phyloP scores from a whole-genome alignment of 306 rosid species.

The Herpetospermum pedunculosum region DNA sequence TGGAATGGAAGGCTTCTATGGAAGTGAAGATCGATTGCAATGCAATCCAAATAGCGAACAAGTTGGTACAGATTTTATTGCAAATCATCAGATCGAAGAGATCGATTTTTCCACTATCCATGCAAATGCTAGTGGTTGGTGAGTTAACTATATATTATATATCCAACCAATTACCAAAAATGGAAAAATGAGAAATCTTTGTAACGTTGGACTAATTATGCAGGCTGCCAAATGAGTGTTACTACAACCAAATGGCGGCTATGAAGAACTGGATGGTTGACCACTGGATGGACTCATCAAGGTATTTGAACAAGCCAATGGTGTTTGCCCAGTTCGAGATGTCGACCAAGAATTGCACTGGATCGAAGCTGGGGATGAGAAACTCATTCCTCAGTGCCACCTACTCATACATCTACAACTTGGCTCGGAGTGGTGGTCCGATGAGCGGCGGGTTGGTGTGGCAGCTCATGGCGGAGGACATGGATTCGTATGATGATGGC shows the following conservation, averaged over 20 bases:
- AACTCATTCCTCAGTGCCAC: too few species aligned
- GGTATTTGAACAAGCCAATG: background rate
- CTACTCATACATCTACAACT: too few species aligned
- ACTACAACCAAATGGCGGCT: background rate
- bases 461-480: too few species aligned
- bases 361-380: too few species aligned
- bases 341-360: too few species aligned
- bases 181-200: too few species aligned
- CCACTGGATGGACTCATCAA: background rate
- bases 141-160: too few species aligned
- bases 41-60: background rate
- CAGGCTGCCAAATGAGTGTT: background rate
- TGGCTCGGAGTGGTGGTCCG: too few species aligned
- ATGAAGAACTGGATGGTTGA: background rate
- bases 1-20: background rate
- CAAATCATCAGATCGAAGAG: conserved; percentile 61
- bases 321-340: too few species aligned
- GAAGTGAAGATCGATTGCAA: background rate
- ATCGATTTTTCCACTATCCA: conserved; percentile 26
- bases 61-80: conserved; percentile 45
- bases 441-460: too few species aligned
- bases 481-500: too few species aligned
- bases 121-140: background rate
- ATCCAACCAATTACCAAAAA: too few species aligned
- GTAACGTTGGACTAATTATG: background rate